Percentiles rank a stretch among this genome's conserved stretches.
Conservation (phyloP, 192 early-diverging fungal genomes). For the Umbelopsis sp. region DNA sequence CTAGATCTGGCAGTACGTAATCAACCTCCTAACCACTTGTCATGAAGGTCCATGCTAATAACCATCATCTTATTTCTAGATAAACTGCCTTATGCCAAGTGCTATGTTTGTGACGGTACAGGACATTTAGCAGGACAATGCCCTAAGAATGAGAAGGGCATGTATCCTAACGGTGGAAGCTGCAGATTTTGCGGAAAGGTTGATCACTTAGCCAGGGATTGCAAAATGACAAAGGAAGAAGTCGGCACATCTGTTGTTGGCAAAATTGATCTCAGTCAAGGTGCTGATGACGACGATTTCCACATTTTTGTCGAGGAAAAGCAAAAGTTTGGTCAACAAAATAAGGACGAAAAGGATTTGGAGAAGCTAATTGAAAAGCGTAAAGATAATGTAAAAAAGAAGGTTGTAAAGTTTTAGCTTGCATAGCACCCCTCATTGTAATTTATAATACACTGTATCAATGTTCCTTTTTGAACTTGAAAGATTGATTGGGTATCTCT, state of each 20-base stretch:
- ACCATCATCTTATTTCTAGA: constrained; percentile 28
- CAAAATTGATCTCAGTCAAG: constrained; percentile 79
- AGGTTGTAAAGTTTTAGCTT: constrained; percentile 16
- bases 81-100: constrained; percentile 77
- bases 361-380: constrained; percentile 15
- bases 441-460: background rate
- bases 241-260: constrained; percentile 65
- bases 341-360: constrained; percentile 27
- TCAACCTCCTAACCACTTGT: background rate
- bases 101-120: constrained; percentile 83
- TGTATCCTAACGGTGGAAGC: constrained; percentile 89
- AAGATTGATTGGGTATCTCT: background rate
- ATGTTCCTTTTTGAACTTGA: background rate
- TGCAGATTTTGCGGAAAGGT: constrained; percentile 91
- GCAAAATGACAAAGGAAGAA: constrained; percentile 67
- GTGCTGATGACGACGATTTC: constrained; percentile 94
- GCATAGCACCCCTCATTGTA: background rate
- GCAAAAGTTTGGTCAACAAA: constrained; percentile 40
- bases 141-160: constrained; percentile 84
- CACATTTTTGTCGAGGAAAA: constrained; percentile 69
- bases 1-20: constrained; percentile 43
- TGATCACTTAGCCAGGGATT: constrained; percentile 82
- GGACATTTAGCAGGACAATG: constrained; percentile 87
- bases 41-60: background rate
- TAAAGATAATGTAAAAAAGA: constrained; percentile 8